A percentile compares a stretch with the other conserved stretches of the same genome.
These are phyloP conservation scores for Ustilago trichophora DNA, from an alignment of 1,284 basidiomycete species.

Conservation along the genomic window DNA sequence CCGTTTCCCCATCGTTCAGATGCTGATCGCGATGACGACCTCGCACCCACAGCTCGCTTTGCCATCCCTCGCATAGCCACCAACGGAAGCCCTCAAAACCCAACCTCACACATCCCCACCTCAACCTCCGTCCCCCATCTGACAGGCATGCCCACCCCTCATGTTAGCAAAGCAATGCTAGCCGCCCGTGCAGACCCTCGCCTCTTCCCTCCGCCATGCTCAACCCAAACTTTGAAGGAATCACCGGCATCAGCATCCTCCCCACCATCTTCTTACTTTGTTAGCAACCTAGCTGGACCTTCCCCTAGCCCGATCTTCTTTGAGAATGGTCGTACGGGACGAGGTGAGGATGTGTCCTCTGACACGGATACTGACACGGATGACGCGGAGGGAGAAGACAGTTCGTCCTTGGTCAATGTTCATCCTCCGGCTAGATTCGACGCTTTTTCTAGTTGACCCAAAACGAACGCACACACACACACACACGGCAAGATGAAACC, in stretches of 20 bases:
- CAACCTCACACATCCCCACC: not conserved
- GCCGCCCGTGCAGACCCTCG: slow-evolving; percentile 22
- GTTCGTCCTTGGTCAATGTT: not conserved
- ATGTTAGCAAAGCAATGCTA: slow-evolving; percentile 28
- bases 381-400: not conserved
- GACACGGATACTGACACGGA: too few species aligned
- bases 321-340: too few species aligned
- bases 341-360: too few species aligned
- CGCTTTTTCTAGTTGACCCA: not conserved
- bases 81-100: too few species aligned
- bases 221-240: too few species aligned
- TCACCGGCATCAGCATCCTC: slow-evolving; percentile 3
- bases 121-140: slow-evolving; percentile 10
- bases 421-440: slow-evolving; percentile 18
- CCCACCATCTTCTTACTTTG: slow-evolving; percentile 17
- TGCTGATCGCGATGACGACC: too few species aligned
- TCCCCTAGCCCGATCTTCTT: slow-evolving; percentile 16
- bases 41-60: too few species aligned
- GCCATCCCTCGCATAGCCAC: too few species aligned
- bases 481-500: too few species aligned
- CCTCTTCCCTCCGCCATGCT: slow-evolving; percentile 14
- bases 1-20: too few species aligned
- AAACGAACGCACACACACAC: too few species aligned
- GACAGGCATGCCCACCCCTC: not conserved
- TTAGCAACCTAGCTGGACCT: slow-evolving; percentile 17